A percentile compares a stretch with the other conserved stretches of the same genome.
Evolutionary conservation across 176 grass and related monocot genomes (phyloP).

Genomic region (Carex cristatella): DNA sequence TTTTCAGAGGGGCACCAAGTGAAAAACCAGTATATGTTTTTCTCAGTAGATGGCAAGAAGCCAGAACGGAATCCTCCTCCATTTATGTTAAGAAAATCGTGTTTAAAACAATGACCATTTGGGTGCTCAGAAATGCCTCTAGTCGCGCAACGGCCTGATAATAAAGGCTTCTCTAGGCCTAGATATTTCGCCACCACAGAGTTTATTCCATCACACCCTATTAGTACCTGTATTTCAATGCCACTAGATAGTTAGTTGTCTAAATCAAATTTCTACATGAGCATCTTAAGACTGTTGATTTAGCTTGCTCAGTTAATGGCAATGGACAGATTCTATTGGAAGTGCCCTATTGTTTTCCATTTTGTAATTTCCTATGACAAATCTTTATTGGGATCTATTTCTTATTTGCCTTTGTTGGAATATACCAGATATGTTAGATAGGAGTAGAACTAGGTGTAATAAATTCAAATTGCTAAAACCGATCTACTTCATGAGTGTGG

Average conservation of each 20-base stretch:
- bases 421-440: too few relatives aligned
- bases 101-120: slow-evolving; percentile 44
- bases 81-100: slow-evolving; percentile 26
- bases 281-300: neutral
- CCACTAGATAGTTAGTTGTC: neutral
- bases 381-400: neutral
- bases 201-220: slow-evolving; percentile 65
- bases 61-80: slow-evolving; percentile 41
- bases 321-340: neutral
- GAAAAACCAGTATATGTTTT: slow-evolving; percentile 70
- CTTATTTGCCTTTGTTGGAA: neutral
- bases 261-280: neutral
- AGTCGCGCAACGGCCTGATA: slow-evolving; percentile 35
- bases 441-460: too few relatives aligned
- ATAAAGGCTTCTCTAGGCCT: slow-evolving; percentile 30
- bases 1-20: slow-evolving; percentile 39
- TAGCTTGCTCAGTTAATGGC: neutral
- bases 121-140: slow-evolving; percentile 43
- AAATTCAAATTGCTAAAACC: too few relatives aligned
- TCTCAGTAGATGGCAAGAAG: slow-evolving; percentile 33
- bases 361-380: neutral
- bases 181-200: slow-evolving; percentile 60
- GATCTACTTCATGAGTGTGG: too few relatives aligned
- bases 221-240: slow-evolving; percentile 34
- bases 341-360: neutral